Base-by-base conservation (phyloP, 169 alveolate species). In the Cryptosporidium viatorum region DNA sequence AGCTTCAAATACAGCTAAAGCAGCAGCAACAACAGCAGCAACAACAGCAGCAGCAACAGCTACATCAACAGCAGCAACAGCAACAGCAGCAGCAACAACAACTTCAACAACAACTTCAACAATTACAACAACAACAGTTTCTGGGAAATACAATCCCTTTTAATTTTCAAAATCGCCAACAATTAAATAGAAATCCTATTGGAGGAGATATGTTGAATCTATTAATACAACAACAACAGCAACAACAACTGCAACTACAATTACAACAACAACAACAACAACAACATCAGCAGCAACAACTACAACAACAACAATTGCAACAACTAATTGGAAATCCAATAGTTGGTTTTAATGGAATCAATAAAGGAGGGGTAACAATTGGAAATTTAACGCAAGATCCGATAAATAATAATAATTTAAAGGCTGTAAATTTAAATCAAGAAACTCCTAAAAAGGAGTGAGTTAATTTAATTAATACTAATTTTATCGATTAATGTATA, bases 241-340 rank as follows among this genome's bases (percentile, higher is more conserved):
- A 31, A 26, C 84, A 48, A 48, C 39, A 37, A 37, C 43, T 5
- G 7, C 43, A 37, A 0, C 43, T 5, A 4, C 51, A 43, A 43
- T n/a, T n/a, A n/a, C n/a, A n/a, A n/a, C 39, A 37, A 37, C 43
- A 37, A 37, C 43, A 37, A 0, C 43, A 37, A 4, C 51, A 43
- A 43, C 51, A 43, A 43, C 50, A 8, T 9, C 50, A 43, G 50
- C 50, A 43, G 6, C 50, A 43, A 10, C 50, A 43, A 43, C 14
- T 9, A 5, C 80, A 69, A 41, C 52, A 39, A 6, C 80, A 69
- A 10, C 50, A 43, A 43, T 10, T 9, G 18, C 80, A 69, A 41
- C 52, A 39, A 6, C 80, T 33, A 8, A n/a, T 70, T 43, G 84
- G 84, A 37, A 70, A 48, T 1, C 65, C 65, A 4, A 14, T 41